Evolutionary conservation across 768 basidiomycete species (phyloP), one percentile per base, ranked within the genome.

Genomic region (Lepiota venenata): DNA sequence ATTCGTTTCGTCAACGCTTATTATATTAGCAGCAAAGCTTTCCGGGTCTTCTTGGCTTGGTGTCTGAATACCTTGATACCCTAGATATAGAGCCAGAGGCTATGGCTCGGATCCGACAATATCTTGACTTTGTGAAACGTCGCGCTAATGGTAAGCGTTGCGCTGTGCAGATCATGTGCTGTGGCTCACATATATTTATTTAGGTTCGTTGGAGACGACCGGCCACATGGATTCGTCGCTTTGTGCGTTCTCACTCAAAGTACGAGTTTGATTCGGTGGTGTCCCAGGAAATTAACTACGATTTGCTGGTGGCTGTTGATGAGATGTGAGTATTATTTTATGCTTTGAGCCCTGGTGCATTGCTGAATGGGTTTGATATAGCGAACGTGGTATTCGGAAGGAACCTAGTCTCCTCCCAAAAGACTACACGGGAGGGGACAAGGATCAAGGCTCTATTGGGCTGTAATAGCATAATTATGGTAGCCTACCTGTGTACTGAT

Each of bases 191-290:
- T 18, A 38, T 15, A 48, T 47, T 49, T 12, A 11, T 47, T 21
- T 53, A 93, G 93, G 93, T 18, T 77, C 85, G 5, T 74, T 98
- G 21, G 67, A 83, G 66, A 98, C 97, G 0, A 83, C 92, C 6
- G 97, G n/a, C 97, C 10, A 83, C 85, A 3, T 99, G 93, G 93
- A 94, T 97, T 53, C 82, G 97, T 35, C 79, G 88, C 44, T 98
- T 98, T 70, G 89, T 99, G 40, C 83, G 85, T 21, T 80, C 85
- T 1, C 97, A 99, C 68, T 91, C 95, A 7, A 80, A 74, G n/a
- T 99, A 99, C 74, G 87, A 88, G 68, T 79, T 83, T 47, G 93
- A 99, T 71, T 96, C 93, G n/a, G 87, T 89, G 47, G 92, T 99
- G 16, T 88, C 78, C 47, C 81, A 91, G 63, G 85, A 89, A 70